These are phyloP conservation scores for Saccharomycopsis lassenensis DNA, from an alignment of 805 yeast genomes.

Conservation along the genomic window DNA sequence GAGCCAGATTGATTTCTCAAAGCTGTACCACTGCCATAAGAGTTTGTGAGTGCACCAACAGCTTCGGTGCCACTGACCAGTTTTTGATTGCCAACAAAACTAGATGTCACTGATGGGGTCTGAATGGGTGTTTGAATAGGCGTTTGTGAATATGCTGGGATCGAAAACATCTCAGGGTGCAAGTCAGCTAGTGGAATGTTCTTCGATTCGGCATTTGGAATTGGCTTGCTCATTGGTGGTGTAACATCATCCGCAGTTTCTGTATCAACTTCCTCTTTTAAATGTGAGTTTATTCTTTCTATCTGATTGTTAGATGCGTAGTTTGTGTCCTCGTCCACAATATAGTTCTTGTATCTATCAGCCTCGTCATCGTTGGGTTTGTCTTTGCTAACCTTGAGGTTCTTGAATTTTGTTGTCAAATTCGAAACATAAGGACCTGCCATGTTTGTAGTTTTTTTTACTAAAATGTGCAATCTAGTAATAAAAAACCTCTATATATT, in stretches of 20 bases:
- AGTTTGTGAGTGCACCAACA: background rate
- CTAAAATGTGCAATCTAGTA: too few relatives aligned
- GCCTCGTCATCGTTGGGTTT: background rate
- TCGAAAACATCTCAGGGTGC: conserved; percentile 11
- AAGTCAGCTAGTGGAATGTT: conserved; percentile 6
- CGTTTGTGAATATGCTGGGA: conserved; percentile 17
- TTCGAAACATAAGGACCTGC: background rate
- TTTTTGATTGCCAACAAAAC: too few relatives aligned
- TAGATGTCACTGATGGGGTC: conserved; percentile 11
- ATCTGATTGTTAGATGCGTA: conserved; percentile 7
- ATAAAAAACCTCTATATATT: too few relatives aligned
- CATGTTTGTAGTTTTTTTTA: background rate
- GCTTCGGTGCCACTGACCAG: too few relatives aligned
- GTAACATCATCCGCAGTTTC: background rate
- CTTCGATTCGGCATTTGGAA: too few relatives aligned
- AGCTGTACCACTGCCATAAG: conserved; percentile 5
- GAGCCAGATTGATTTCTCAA: conserved; percentile 3
- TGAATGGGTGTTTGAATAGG: conserved; percentile 17
- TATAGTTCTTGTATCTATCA: conserved; percentile 4
- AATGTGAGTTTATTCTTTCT: background rate
- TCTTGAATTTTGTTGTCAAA: conserved; percentile 3
- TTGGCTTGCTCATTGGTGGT: too few relatives aligned
- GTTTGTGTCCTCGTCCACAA: conserved; percentile 5
- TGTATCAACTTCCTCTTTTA: background rate
- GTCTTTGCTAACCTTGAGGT: background rate